These are phyloP conservation scores for Wickerhamomyces sp. DNA, from an alignment of 1,139 yeast genomes.

Conservation along the genomic window DNA sequence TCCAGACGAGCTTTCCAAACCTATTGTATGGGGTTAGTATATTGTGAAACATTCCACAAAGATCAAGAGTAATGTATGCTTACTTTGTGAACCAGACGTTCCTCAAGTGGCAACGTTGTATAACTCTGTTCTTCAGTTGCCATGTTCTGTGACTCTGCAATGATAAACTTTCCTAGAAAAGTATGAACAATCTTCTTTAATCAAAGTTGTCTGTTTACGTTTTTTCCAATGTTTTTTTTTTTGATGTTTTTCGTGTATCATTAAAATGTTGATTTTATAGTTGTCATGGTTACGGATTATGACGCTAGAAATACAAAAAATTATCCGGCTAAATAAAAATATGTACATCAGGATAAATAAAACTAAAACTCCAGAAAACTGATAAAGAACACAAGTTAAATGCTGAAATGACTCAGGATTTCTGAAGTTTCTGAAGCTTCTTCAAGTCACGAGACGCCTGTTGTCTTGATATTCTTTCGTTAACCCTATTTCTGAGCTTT, in stretches of 20 bases:
- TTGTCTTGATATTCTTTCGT: conserved; percentile 35
- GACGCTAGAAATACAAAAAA: background rate
- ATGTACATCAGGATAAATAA: no score
- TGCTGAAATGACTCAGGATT: no score
- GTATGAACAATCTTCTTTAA: no score
- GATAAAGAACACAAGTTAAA: no score
- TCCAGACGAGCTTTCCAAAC: conserved; percentile 86
- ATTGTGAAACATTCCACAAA: background rate
- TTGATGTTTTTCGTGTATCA: no score
- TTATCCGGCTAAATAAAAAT: no score
- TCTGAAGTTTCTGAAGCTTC: conserved; percentile 31
- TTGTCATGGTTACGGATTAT: background rate
- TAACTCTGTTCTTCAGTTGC: conserved; percentile 20
- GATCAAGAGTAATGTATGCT: conserved; percentile 1
- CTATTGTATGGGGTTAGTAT: conserved; percentile 17
- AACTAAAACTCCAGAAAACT: no score
- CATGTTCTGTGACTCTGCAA: conserved; percentile 5
- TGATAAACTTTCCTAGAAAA: background rate
- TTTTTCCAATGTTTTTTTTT: no score
- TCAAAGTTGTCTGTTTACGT: background rate
- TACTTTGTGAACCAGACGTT: conserved; percentile 22
- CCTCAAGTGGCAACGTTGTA: conserved; percentile 21
- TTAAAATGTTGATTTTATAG: no score
- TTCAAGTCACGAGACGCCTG: conserved; percentile 40
- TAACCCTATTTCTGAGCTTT: conserved; percentile 51